Evolutionary conservation across 1,284 basidiomycete species (phyloP).

Genomic region (Fomitopsis betulina): DNA sequence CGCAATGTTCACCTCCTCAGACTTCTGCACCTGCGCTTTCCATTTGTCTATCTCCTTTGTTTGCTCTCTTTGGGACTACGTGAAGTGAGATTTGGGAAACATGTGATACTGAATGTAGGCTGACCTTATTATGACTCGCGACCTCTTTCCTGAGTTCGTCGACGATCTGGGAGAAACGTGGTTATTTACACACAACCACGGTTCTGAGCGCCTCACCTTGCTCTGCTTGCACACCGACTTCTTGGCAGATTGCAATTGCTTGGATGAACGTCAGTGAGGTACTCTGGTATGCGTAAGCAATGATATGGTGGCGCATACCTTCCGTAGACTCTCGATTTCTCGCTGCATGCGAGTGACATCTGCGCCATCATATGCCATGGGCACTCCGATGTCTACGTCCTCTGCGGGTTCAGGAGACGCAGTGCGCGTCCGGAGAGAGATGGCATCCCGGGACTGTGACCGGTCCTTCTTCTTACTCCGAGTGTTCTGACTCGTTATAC

Average conservation of each 20-base stretch:
- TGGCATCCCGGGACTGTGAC: slow-evolving; percentile 23
- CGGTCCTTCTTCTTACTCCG: slow-evolving; percentile 22
- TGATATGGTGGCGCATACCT: slow-evolving; percentile 33
- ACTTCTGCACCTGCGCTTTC: slow-evolving; percentile 43
- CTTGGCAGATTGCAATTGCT: slow-evolving; percentile 43
- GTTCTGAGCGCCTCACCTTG: slow-evolving; percentile 37
- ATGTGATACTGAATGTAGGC: slow-evolving; percentile 4
- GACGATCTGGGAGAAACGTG: slow-evolving; percentile 33
- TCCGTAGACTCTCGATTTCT: slow-evolving; percentile 41
- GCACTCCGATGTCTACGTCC: slow-evolving; percentile 6
- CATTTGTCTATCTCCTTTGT: slow-evolving; percentile 41
- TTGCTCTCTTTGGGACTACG: slow-evolving; percentile 46
- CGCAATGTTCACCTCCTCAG: slow-evolving; percentile 45
- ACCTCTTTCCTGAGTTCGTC: slow-evolving; percentile 45
- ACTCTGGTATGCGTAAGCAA: background rate
- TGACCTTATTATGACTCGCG: slow-evolving; percentile 28
- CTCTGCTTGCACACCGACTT: slow-evolving; percentile 51
- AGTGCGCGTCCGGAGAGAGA: slow-evolving; percentile 9
- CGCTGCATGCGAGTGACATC: slow-evolving; percentile 38
- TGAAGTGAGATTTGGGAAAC: slow-evolving; percentile 4
- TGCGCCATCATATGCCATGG: slow-evolving; percentile 25
- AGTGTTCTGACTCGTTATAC: background rate
- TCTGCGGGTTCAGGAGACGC: slow-evolving; percentile 14
- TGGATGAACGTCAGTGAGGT: slow-evolving; percentile 23
- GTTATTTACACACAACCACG: background rate